Evolutionary conservation across 2,329 filamentous ascomycete species (phyloP), one percentile per base, ranked within the genome.

Genomic region (Arthroderma sp.): DNA sequence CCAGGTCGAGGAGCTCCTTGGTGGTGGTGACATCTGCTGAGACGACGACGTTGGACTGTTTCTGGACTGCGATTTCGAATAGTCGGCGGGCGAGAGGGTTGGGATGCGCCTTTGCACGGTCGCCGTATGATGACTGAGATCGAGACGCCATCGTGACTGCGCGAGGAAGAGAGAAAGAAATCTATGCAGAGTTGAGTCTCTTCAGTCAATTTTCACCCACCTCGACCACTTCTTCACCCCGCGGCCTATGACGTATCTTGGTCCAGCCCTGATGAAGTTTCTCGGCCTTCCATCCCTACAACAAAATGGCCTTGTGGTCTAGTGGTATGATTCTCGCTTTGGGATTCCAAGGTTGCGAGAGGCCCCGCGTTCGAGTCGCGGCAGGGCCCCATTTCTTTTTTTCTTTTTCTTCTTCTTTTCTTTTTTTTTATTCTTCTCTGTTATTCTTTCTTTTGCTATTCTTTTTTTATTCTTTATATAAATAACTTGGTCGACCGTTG

Each of bases 291-390:
- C 1, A 2, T 19, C 25, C 28, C 25, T 19, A 11, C 23, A 7
- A 8, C 15, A 13, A 23, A 47, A 47, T 47, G 59, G 59, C 58
- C 59, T 60, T 60, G 62, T 81, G 78, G 79, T 81, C 79, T 82
- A 81, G 80, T 79, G 81, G 80, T 83, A 83, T 83, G 80, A 83
- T 84, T 83, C 80, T 81, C 80, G 81, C 81, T 83, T 83, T 83
- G 81, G 81, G 81, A 68, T 19, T 51, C 57, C 54, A 52, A 60
- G 58, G 51, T 15, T 61, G 57, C 58, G 56, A 59, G 58, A 56
- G 58, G 58, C 47, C 58, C 58, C 58, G 55, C 55, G 60, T 61
- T 59, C 58, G 60, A 58, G 52, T 61, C 60, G 60, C 61, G 57
- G 60, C 58, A 55, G 56, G 59, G 58, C 59, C 56, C 59, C 21